These are phyloP conservation scores for Meyerozyma athensensis DNA, from an alignment of 1,139 yeast genomes.

Conservation along the genomic window DNA sequence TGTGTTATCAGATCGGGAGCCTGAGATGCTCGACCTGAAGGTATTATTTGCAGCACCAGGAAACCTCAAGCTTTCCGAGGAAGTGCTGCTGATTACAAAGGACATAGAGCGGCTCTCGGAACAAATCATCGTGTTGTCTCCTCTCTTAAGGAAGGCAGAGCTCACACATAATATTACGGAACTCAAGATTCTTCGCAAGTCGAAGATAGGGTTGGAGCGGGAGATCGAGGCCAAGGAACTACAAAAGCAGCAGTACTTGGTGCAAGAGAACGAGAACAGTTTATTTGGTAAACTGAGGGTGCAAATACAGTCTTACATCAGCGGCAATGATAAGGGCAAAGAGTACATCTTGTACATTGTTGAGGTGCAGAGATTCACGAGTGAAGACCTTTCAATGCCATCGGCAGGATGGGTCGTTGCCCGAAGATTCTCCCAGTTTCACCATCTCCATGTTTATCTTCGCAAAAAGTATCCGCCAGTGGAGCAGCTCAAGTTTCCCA, in stretches of 20 bases:
- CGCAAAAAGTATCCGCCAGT: slow-evolving; percentile 50
- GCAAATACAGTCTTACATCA: slow-evolving; percentile 61
- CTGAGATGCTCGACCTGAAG: slow-evolving; percentile 18
- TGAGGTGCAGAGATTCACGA: slow-evolving; percentile 59
- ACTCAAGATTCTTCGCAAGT: slow-evolving; percentile 60
- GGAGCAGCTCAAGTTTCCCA: slow-evolving; percentile 53
- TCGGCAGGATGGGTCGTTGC: slow-evolving; percentile 89
- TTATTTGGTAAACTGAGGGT: slow-evolving; percentile 67
- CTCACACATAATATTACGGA: slow-evolving; percentile 72
- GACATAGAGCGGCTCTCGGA: slow-evolving; percentile 60
- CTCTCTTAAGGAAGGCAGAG: slow-evolving; percentile 74
- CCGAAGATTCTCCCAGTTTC: slow-evolving; percentile 81
- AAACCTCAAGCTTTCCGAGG: slow-evolving; percentile 61
- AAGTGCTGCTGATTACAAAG: slow-evolving; percentile 49
- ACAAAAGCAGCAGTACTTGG: slow-evolving; percentile 74
- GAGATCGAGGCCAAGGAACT: slow-evolving; percentile 71
- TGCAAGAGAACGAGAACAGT: slow-evolving; percentile 79
- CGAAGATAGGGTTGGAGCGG: slow-evolving; percentile 58
- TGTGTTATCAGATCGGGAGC: slow-evolving; percentile 11
- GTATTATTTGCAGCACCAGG: slow-evolving; percentile 61
- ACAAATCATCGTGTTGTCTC: slow-evolving; percentile 60
- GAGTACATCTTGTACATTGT: slow-evolving; percentile 70
- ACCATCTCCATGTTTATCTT: slow-evolving; percentile 63
- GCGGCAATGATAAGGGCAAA: slow-evolving; percentile 51
- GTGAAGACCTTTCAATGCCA: slow-evolving; percentile 38